phyloP scores from a whole-genome alignment of 495 filamentous ascomycete genomes.

The Penicillium herquei region DNA sequence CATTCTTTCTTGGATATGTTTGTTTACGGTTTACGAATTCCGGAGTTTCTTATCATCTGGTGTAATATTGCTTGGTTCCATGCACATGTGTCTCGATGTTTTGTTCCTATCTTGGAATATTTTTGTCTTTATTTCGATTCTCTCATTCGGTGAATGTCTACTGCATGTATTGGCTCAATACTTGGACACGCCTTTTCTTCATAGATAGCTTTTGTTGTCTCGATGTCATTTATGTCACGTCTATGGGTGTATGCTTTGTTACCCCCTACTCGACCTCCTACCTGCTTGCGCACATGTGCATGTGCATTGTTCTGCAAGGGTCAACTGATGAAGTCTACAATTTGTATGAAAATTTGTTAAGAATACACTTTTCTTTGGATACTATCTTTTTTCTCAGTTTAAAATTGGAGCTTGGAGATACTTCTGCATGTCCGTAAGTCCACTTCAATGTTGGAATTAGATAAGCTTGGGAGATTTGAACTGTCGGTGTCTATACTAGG shows the following conservation, averaged over 20 bases:
- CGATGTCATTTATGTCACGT: conserved; percentile 14
- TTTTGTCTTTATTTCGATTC: conserved; percentile 6
- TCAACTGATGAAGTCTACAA: background rate
- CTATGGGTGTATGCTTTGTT: background rate
- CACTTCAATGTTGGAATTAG: too few species aligned
- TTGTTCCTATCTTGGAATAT: background rate
- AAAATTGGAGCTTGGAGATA: too few species aligned
- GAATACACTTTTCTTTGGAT: too few species aligned
- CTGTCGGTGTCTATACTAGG: too few species aligned
- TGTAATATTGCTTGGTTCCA: conserved; percentile 18
- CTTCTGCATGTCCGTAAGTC: too few species aligned
- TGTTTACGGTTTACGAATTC: conserved; percentile 11
- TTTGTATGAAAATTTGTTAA: conserved; percentile 7
- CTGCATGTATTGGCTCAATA: background rate
- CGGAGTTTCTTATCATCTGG: conserved; percentile 26
- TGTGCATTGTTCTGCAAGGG: conserved; percentile 12
- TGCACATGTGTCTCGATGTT: conserved; percentile 8
- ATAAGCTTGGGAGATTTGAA: too few species aligned
- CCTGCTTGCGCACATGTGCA: background rate
- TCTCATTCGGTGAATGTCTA: conserved; percentile 1
- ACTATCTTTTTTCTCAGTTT: too few species aligned
- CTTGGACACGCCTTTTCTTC: conserved; percentile 1
- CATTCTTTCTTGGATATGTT: conserved; percentile 1
- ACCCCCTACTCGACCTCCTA: background rate
- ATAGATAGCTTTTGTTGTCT: conserved; percentile 11